Evolutionary conservation across 345 rosid species (phyloP).

Genomic region (Eucalyptus erythrocorys): DNA sequence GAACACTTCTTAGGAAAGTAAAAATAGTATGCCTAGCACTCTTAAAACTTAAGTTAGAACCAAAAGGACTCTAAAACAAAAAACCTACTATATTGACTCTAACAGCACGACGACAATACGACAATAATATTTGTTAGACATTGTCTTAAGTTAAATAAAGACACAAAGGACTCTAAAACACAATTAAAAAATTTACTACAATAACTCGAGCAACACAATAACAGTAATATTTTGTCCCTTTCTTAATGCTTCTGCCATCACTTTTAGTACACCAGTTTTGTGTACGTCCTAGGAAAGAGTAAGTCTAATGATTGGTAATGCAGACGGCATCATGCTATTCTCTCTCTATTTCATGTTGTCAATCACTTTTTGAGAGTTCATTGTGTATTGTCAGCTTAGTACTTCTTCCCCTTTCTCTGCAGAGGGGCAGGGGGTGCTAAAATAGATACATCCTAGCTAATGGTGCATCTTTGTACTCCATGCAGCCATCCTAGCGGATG

Average conservation of each 20-base stretch:
- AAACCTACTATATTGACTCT: neutral
- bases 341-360: neutral
- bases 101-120: neutral
- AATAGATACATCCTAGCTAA: neutral
- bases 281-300: neutral
- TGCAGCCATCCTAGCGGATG: constrained; percentile 97
- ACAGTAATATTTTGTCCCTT: neutral
- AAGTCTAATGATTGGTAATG: neutral
- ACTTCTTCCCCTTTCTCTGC: neutral
- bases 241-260: neutral
- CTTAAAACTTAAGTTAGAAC: neutral
- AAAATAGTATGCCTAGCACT: neutral
- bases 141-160: neutral
- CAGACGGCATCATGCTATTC: neutral
- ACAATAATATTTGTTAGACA: neutral
- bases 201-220: neutral
- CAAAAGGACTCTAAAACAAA: neutral
- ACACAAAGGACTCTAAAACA: neutral
- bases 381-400: neutral
- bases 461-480: constrained; percentile 6
- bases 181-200: neutral
- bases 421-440: neutral
- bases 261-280: neutral
- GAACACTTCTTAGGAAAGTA: neutral
- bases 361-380: neutral